Evolutionary conservation across 139 green algal genomes (phyloP).

Genomic region (Monoraphidium neglectum): DNA sequence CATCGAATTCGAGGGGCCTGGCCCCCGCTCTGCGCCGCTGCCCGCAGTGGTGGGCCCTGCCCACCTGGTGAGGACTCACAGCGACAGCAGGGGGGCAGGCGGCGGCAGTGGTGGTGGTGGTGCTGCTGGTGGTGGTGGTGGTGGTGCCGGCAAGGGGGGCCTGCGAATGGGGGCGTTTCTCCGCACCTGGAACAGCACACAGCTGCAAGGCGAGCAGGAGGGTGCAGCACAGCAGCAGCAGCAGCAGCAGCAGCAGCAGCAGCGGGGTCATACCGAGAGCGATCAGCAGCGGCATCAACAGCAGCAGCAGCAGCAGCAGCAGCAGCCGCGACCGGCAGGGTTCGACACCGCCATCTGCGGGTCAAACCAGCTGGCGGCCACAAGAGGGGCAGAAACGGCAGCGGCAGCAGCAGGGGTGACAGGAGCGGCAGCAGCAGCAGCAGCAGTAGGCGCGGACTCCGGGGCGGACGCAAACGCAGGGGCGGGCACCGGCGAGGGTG

Average conservation of each 20-base stretch:
- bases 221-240: background rate
- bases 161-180: slow-evolving; percentile 30
- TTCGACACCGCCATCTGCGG: background rate
- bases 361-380: background rate
- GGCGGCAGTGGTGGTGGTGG: background rate
- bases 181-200: slow-evolving; percentile 35
- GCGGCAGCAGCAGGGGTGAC: background rate
- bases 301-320: slow-evolving; percentile 15
- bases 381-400: background rate
- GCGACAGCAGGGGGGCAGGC: background rate
- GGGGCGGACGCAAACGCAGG: background rate
- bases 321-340: background rate
- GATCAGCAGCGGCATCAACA: slow-evolving; percentile 26
- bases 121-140: background rate
- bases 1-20: background rate
- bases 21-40: background rate
- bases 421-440: slow-evolving; percentile 19
- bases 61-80: slow-evolving; percentile 20
- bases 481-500: slow-evolving; percentile 1
- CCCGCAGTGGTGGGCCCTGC: slow-evolving; percentile 27
- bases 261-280: background rate
- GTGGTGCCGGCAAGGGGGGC: background rate
- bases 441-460: background rate
- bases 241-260: slow-evolving; percentile 18
- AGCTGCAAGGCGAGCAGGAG: slow-evolving; percentile 8